Evolutionary conservation across 2,329 filamentous ascomycete species (phyloP).

Genomic region (Cryphonectria carpinicola): DNA sequence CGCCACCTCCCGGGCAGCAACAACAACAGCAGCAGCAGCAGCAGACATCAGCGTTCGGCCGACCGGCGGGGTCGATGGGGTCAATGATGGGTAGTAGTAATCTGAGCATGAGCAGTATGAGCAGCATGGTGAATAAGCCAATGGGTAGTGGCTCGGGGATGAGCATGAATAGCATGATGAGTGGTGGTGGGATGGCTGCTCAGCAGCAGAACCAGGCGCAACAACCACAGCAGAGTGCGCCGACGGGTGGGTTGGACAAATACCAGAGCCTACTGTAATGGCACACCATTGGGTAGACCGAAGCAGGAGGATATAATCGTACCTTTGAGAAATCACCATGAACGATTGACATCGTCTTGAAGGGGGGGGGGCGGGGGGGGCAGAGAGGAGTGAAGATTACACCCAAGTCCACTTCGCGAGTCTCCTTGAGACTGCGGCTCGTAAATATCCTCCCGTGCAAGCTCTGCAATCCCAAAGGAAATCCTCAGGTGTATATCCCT

Average conservation of each 20-base stretch:
- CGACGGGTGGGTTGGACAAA: constrained; percentile 64
- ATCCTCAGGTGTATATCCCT: background rate
- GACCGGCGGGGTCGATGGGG: constrained; percentile 31
- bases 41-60: constrained; percentile 26
- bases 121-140: constrained; percentile 31
- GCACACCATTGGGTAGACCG: background rate
- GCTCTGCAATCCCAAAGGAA: background rate
- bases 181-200: constrained; percentile 36
- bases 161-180: constrained; percentile 30
- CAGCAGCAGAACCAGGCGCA: constrained; percentile 35
- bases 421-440: background rate
- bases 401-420: background rate
- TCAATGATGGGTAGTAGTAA: constrained; percentile 30
- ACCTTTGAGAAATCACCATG: background rate
- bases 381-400: background rate
- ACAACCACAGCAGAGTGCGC: constrained; percentile 37
- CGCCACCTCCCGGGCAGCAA: constrained; percentile 22
- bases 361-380: no score
- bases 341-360: background rate
- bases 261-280: constrained; percentile 67
- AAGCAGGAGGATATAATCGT: background rate
- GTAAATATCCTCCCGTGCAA: background rate
- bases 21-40: constrained; percentile 28
- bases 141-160: constrained; percentile 30
- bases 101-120: constrained; percentile 33